Evolutionary conservation across 148 eudicot species (phyloP), one percentile per base, ranked within the genome.

Genomic region (Agrostemma githago): DNA sequence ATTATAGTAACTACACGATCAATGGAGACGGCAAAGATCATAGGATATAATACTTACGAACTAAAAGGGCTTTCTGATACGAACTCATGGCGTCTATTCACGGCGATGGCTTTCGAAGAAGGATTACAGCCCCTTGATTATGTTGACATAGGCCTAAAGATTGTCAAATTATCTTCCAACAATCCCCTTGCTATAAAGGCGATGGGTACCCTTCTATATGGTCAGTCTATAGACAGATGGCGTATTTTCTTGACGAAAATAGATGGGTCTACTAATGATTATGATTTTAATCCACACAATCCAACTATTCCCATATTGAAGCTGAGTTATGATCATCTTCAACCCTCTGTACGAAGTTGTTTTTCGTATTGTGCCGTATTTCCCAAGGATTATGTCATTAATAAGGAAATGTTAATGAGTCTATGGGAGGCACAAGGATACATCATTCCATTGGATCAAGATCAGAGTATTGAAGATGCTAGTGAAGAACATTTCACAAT

Each of bases 1-100:
- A 70, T 86, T 62, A 2, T 86, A 17, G 77, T 79, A 15, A 82
- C 91, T 21, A 79, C 87, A 0, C 85, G 89, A 4, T 80, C 80
- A 3, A 71, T 19, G n/a, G 14, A 41, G 26, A 80, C 74, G 4
- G 85, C 85, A 12, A 67, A 19, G 0, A 76, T 68, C 3, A 74
- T 80, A 5, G 87, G 85, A 12, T n/a, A 79, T 9, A 39, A 53
- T 64, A 61, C 11, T 2, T 54, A 72, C 34, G 72, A 74, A 26
- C 62, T 88, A 46, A 2, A 72, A 2, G 78, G 79, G 6, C 78
- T 88, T 16, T 72, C 80, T 2, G 70, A 76, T 6, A 76, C 34
- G 5, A 57, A 82, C 62, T 68, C 84, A 1, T 76, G 80, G 79
- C 14, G 60, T 10, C 74, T 88, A 66, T 76, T 88, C 38, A 48